Evolutionary conservation across 805 yeast species (phyloP).

Genomic region (Zygoascus bituminiphila): DNA sequence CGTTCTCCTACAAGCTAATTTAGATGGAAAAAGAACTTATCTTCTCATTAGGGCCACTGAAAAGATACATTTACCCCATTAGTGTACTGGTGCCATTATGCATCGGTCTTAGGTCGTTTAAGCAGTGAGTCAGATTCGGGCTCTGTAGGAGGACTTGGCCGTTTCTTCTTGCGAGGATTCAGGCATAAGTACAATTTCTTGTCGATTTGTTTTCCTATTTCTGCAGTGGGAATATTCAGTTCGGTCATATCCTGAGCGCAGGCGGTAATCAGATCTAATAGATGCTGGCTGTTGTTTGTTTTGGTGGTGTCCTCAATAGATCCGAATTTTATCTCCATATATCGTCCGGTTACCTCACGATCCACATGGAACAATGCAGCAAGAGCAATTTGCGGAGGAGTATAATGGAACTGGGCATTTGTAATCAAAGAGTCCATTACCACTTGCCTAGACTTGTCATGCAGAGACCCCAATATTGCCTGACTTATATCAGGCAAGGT

Average conservation of each 20-base stretch:
- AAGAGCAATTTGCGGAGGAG: conserved; percentile 94
- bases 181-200: conserved; percentile 28
- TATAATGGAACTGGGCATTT: conserved; percentile 66
- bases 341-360: conserved; percentile 35
- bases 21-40: too few species aligned
- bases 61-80: too few species aligned
- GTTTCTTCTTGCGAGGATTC: conserved; percentile 21
- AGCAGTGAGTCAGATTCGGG: neutral
- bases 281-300: neutral
- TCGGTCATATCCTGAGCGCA: conserved; percentile 20
- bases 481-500: conserved; percentile 38
- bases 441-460: conserved; percentile 60
- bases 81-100: neutral
- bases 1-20: too few species aligned
- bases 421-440: conserved; percentile 63
- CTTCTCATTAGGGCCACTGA: too few species aligned
- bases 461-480: conserved; percentile 53
- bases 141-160: conserved; percentile 1
- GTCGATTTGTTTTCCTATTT: conserved; percentile 28
- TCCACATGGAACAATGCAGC: conserved; percentile 62
- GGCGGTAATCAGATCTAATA: conserved; percentile 22
- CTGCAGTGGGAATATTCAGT: conserved; percentile 20
- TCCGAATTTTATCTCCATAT: conserved; percentile 6
- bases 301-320: conserved; percentile 12
- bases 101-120: neutral